Percentiles rank a stretch among this genome's conserved stretches.
These are phyloP conservation scores for Pelargonium nanum DNA, from an alignment of 345 rosid species.

Conservation along the genomic window DNA sequence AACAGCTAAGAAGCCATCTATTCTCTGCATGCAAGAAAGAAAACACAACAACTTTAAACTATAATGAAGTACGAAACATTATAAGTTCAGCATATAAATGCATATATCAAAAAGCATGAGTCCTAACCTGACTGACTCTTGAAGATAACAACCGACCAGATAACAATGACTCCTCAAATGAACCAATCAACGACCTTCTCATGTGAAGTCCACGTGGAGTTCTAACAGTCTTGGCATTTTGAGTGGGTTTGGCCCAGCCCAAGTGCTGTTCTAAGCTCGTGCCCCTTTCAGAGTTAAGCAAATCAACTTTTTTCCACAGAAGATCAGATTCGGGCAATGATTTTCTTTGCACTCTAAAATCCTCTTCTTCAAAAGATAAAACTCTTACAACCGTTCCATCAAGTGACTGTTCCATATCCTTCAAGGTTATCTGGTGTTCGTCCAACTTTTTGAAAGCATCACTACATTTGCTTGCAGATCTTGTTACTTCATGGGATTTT, in stretches of 20 bases:
- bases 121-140: slow-evolving; percentile 46
- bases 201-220: slow-evolving; percentile 69
- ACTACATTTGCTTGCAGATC: slow-evolving; percentile 29
- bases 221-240: slow-evolving; percentile 33
- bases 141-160: slow-evolving; percentile 76
- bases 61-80: background rate
- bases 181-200: slow-evolving; percentile 87
- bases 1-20: slow-evolving; percentile 75
- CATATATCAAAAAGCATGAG: too few relatives aligned
- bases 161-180: slow-evolving; percentile 87
- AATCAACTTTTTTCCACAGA: slow-evolving; percentile 36
- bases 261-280: slow-evolving; percentile 13
- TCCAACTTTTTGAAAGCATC: slow-evolving; percentile 21
- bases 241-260: slow-evolving; percentile 30
- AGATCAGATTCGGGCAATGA: slow-evolving; percentile 48
- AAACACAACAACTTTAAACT: background rate
- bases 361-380: slow-evolving; percentile 25
- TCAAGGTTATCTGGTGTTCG: slow-evolving; percentile 21
- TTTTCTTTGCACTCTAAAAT: slow-evolving; percentile 29
- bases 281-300: slow-evolving; percentile 49
- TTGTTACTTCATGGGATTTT: slow-evolving; percentile 45
- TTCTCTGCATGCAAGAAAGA: slow-evolving; percentile 26
- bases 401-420: slow-evolving; percentile 30
- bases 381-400: slow-evolving; percentile 20
- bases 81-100: background rate